phyloP scores from a whole-genome alignment of 768 basidiomycete species.

The Guyanaporus albipodus region DNA sequence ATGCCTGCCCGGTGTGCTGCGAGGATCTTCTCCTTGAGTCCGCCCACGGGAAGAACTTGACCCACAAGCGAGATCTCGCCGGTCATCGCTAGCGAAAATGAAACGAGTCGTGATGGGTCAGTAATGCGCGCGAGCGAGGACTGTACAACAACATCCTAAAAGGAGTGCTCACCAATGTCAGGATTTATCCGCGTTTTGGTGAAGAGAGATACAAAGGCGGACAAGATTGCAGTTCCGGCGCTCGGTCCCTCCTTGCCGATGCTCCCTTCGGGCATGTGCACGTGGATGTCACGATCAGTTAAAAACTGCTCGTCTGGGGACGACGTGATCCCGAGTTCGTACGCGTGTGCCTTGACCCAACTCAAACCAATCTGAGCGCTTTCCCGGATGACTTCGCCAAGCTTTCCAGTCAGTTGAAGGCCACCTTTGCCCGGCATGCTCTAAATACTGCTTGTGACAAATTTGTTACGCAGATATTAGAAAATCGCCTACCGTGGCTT shows the following conservation, averaged over 20 bases:
- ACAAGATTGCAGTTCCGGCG: constrained; percentile 90
- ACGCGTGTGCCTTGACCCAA: constrained; percentile 91
- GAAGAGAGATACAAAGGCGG: constrained; percentile 89
- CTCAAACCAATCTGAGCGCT: constrained; percentile 92
- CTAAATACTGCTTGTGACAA: constrained; percentile 36
- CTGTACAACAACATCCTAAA: too few species aligned
- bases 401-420: constrained; percentile 91
- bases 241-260: constrained; percentile 95
- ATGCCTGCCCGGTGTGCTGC: constrained; percentile 97
- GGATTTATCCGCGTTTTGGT: constrained; percentile 79
- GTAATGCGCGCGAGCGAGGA: too few species aligned
- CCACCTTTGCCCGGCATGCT: constrained; percentile 95
- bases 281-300: constrained; percentile 83
- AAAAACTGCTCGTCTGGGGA: constrained; percentile 71
- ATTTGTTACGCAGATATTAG: neutral
- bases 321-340: constrained; percentile 80
- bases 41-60: constrained; percentile 94
- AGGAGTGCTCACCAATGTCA: constrained; percentile 82
- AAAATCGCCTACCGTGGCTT: constrained; percentile 68
- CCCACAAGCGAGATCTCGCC: constrained; percentile 97
- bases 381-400: constrained; percentile 97
- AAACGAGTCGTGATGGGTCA: too few species aligned
- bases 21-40: constrained; percentile 93
- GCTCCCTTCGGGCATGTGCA: constrained; percentile 96
- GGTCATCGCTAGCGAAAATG: constrained; percentile 73